Evolutionary conservation across 2,329 filamentous ascomycete genomes (phyloP).

Genomic region (Calonectria montana): DNA sequence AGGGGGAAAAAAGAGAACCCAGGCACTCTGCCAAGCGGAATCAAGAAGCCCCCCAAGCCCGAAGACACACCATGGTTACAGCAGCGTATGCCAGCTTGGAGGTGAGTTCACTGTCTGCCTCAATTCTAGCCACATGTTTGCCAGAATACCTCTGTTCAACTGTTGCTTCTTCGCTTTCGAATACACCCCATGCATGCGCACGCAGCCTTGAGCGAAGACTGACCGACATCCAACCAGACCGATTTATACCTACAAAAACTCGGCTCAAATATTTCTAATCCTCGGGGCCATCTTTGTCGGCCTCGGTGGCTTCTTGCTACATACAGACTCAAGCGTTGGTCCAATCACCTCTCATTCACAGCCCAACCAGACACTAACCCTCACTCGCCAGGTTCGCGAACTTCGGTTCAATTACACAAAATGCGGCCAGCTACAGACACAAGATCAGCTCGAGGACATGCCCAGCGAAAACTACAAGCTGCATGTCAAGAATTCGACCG

Average conservation of each 20-base stretch:
- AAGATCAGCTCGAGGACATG: neutral
- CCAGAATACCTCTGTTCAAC: neutral
- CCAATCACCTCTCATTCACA: neutral
- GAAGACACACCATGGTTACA: neutral
- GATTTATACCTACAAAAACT: neutral
- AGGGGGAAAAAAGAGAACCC: neutral
- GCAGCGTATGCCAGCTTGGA: constrained; percentile 7
- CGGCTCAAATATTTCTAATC: neutral
- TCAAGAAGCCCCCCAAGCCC: neutral
- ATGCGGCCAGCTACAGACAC: neutral
- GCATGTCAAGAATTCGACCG: neutral
- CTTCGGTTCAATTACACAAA: neutral
- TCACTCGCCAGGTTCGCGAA: neutral
- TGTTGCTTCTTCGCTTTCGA: neutral
- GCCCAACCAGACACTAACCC: neutral
- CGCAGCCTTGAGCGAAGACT: neutral
- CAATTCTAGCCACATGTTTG: neutral
- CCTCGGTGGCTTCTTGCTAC: neutral
- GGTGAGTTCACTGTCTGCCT: neutral
- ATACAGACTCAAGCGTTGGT: neutral
- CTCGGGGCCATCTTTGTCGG: neutral
- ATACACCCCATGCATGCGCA: neutral
- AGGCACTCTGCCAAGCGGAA: neutral
- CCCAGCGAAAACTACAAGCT: neutral
- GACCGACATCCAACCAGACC: neutral